Evolutionary conservation across 129 eudicot species (phyloP).

Genomic region (Glebionis coronaria): DNA sequence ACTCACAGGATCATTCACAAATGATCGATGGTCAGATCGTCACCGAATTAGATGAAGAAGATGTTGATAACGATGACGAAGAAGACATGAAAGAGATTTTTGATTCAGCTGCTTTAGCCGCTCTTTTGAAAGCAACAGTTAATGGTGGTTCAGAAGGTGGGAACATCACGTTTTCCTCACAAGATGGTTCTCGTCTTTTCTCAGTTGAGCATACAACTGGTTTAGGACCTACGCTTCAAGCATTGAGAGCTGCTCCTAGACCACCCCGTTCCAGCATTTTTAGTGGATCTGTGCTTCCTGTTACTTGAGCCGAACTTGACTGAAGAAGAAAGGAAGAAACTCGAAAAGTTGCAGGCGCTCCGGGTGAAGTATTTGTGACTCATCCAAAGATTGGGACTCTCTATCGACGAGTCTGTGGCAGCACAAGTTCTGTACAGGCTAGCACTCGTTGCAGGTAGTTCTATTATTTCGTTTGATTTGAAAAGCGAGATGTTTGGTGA

Average conservation of each 20-base stretch:
- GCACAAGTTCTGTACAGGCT: no score
- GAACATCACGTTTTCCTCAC: slow-evolving; percentile 62
- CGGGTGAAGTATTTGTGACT: slow-evolving; percentile 84
- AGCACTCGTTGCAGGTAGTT: no score
- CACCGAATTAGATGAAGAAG: slow-evolving; percentile 91
- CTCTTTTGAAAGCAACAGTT: slow-evolving; percentile 86
- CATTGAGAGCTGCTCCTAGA: slow-evolving; percentile 61
- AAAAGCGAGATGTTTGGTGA: no score
- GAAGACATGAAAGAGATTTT: slow-evolving; percentile 73
- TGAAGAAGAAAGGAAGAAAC: slow-evolving; percentile 84
- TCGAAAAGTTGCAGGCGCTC: no score
- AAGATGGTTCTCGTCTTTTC: slow-evolving; percentile 85
- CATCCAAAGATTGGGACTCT: no score
- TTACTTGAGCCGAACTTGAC: slow-evolving; percentile 48
- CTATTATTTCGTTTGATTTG: no score
- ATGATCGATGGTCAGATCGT: slow-evolving; percentile 75
- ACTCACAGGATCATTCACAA: slow-evolving; percentile 48
- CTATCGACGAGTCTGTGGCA: no score
- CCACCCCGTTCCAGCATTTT: slow-evolving; percentile 50
- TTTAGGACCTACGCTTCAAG: slow-evolving; percentile 65
- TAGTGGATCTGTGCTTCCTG: slow-evolving; percentile 32
- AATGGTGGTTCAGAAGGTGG: slow-evolving; percentile 70
- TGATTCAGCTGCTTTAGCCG: slow-evolving; percentile 90
- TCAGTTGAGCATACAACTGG: slow-evolving; percentile 93
- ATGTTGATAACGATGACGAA: slow-evolving; percentile 51